Base-by-base conservation (phyloP, 163 green algal genomes). In the Chloroidium sp. region DNA sequence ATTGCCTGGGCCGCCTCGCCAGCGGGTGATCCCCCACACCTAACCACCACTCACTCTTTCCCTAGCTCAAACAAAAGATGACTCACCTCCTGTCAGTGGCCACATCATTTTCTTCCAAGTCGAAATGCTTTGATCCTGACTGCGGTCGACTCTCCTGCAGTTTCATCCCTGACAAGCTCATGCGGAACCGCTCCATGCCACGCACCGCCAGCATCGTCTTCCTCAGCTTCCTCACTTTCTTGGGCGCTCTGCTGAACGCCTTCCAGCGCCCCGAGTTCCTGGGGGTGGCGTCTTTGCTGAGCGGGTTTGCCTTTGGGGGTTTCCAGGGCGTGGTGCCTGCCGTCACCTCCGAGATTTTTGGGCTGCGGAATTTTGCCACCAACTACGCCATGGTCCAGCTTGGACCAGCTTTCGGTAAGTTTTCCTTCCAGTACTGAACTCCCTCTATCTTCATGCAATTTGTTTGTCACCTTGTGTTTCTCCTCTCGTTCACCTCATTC, bases 361-460 rank as follows among this genome's bases (percentile, higher is more conserved):
- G 93, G 1, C 84, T 97, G 2, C 75, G 83, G 2, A 84, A 93
- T 69, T 97, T 97, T 86, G 93, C 90, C 61, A 88, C 87, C 62
- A 94, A 93, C 78, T 96, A 96, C 81, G 91, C 89, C 0, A 78
- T 86, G 1, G 64, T 91, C 4, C 90, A 94, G 85, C 76, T 84
- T n/a, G 80, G 80, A 59, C 76, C 80, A 2, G 80, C 80, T 2
- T 2, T 78, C 1, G 68, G 80, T 84, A 76, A 58, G 79, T n/a
- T 36, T 69, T 3, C 13, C 14, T 14, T 14, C 13, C 4, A 69
- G 3, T 8, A 10, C 13, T 79, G 57, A 64, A 14, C 4, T 36
- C 10, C 3, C 3, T 76, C 12, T 76, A 76, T 76, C 10, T 76
- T 12, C 69, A 36, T 3, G 6, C 12, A 4, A 4, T 6, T 6